These are phyloP conservation scores for Suaeda aralocaspica DNA, from an alignment of 148 eudicot species.

Conservation along the genomic window DNA sequence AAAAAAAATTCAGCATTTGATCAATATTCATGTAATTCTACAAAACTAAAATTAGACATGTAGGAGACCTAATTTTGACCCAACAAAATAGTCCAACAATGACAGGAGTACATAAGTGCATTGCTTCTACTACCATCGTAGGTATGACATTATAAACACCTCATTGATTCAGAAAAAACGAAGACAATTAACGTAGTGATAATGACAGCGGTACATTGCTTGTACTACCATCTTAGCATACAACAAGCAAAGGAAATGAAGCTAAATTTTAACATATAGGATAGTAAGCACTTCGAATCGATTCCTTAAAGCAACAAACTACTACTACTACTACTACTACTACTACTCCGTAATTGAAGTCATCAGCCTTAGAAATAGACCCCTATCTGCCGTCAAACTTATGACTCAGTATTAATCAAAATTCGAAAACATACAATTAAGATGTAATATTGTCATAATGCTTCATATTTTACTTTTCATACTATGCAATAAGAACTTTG, in stretches of 20 bases:
- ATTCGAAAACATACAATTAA: neutral
- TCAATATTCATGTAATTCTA: neutral
- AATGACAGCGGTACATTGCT: neutral
- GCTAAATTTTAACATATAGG: neutral
- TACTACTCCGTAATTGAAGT: too few relatives aligned
- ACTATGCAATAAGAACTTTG: neutral
- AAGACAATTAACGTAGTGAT: neutral
- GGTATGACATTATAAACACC: neutral
- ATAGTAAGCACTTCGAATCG: neutral
- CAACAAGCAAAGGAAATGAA: neutral
- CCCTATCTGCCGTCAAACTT: neutral
- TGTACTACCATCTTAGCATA: constrained; percentile 1
- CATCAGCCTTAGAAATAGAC: neutral
- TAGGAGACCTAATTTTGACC: neutral
- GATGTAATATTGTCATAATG: too few relatives aligned
- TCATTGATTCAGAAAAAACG: neutral
- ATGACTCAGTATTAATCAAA: neutral
- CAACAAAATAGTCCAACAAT: neutral
- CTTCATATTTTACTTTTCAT: neutral
- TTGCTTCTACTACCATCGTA: too few relatives aligned
- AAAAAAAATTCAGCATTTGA: neutral
- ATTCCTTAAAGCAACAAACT: neutral
- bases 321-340: too few relatives aligned
- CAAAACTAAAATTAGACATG: neutral
- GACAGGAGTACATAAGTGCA: too few relatives aligned